These are phyloP conservation scores for Xeromyces bisporus DNA, from an alignment of 495 filamentous ascomycete genomes.

Conservation along the genomic window DNA sequence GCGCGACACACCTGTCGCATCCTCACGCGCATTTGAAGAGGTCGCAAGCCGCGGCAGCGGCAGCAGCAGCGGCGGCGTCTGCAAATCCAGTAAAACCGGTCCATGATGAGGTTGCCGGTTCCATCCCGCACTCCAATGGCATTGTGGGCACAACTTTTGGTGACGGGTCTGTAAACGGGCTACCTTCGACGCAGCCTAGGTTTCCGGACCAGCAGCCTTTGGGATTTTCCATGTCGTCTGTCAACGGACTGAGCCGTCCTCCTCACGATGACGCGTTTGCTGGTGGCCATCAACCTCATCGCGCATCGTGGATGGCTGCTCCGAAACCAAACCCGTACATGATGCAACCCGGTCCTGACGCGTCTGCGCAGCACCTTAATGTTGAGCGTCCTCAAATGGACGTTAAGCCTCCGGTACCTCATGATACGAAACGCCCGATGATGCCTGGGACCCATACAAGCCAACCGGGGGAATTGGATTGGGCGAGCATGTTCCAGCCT, in stretches of 20 bases:
- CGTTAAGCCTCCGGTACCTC: conserved; percentile 29
- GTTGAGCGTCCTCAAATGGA: conserved; percentile 31
- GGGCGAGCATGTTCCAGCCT: conserved; percentile 58
- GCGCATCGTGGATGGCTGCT: conserved; percentile 30
- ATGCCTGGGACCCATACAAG: conserved; percentile 26
- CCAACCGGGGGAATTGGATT: conserved; percentile 38
- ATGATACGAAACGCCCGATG: conserved; percentile 27
- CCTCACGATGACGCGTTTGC: conserved; percentile 23
- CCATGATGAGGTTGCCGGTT: conserved; percentile 33
- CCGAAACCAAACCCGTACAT: conserved; percentile 34
- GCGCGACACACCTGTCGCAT: conserved; percentile 79
- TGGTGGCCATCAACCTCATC: conserved; percentile 21
- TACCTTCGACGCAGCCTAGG: conserved; percentile 22
- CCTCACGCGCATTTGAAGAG: conserved; percentile 78
- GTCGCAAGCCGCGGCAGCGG: conserved; percentile 32
- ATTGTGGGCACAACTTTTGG: conserved; percentile 27
- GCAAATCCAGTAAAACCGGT: conserved; percentile 35
- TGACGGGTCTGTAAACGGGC: conserved; percentile 29
- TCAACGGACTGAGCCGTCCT: conserved; percentile 31
- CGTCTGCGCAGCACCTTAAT: conserved; percentile 28
- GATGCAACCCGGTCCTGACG: conserved; percentile 26
- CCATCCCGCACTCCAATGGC: conserved; percentile 27
- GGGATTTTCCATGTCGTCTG: conserved; percentile 29
- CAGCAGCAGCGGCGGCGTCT: background rate
- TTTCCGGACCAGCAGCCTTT: conserved; percentile 30